Base-by-base conservation (phyloP, 2,329 filamentous ascomycete genomes). In the Fusarium chuoi region DNA sequence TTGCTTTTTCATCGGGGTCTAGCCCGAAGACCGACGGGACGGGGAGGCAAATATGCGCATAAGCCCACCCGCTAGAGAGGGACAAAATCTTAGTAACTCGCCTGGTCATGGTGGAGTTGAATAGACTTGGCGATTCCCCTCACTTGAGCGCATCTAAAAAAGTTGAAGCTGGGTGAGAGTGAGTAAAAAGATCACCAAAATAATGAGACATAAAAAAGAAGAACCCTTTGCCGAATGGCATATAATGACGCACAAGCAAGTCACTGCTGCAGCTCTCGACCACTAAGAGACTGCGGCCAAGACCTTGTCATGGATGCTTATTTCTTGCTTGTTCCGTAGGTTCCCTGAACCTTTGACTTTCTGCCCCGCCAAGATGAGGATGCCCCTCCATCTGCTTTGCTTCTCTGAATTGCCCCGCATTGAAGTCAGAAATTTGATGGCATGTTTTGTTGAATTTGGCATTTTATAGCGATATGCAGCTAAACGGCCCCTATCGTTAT, bases 311-410 rank as follows among this genome's bases (percentile, higher is more conserved):
- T 55, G 41, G 62, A 68, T 74, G 71, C 71, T 76, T 76, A 59
- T 63, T 74, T 71, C 41, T 69, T 57, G 36, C 30, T 17, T 65
- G 51, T 41, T 39, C 41, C 35, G 26, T 61, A 28, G 7, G 6
- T 33, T 68, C 52, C 57, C 62, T 63, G 71, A 33, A 58, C 68
- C 69, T 56, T 64, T 71, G 51, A 61, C 41, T 62, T 61, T 51
- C 39, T 74, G 75, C 75, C 75, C 75, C 76, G 72, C 76, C 73
- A 78, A 70, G 54, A 60, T 62, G 56, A 74, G 46, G 51, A 62
- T 78, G 74, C 77, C 77, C 77, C 77, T 74, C 75, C 59, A 72
- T 74, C 36, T 68, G 52, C 22, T 51, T 66, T 69, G 28, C 13
- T 33, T 33, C 33, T 33, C 33, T 33, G 33, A 33, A 55, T 59